phyloP scores from a whole-genome alignment of 352 stramenopile species.

The Phytopythium vexans region DNA sequence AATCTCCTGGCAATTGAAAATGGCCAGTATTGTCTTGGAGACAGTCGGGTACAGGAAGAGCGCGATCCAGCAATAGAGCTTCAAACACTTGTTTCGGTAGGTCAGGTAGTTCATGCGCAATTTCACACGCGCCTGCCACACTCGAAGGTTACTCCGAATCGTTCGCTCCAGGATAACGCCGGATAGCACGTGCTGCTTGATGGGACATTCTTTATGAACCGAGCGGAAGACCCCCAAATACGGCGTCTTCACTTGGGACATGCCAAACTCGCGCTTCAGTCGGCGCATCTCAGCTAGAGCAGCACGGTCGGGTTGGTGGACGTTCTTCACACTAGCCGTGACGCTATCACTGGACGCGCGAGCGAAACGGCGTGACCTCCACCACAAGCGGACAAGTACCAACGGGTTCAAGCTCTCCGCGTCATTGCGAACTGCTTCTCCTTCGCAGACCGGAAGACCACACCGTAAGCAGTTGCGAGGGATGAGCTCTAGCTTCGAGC shows the following conservation, averaged over 20 bases:
- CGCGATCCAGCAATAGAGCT: slow-evolving; percentile 76
- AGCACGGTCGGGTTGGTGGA: slow-evolving; percentile 1
- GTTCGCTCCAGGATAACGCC: slow-evolving; percentile 58
- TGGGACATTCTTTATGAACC: slow-evolving; percentile 44
- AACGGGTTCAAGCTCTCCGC: slow-evolving; percentile 57
- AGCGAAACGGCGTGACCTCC: slow-evolving; percentile 15
- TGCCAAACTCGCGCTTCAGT: slow-evolving; percentile 65
- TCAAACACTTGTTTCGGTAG: slow-evolving; percentile 78
- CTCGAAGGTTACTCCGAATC: slow-evolving; percentile 65
- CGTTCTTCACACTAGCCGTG: background rate
- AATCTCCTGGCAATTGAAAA: slow-evolving; percentile 82
- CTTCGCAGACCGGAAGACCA: slow-evolving; percentile 57
- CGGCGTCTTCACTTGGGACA: slow-evolving; percentile 69
- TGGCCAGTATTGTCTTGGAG: slow-evolving; percentile 72
- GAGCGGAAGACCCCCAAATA: slow-evolving; percentile 66
- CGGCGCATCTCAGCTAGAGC: slow-evolving; percentile 23
- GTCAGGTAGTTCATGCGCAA: slow-evolving; percentile 83
- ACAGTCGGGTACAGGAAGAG: slow-evolving; percentile 75
- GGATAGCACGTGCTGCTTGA: slow-evolving; percentile 39
- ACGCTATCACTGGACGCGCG: background rate
- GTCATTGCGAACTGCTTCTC: slow-evolving; percentile 45
- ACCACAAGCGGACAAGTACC: slow-evolving; percentile 39
- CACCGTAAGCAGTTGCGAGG: slow-evolving; percentile 68
- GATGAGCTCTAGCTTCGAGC: slow-evolving; percentile 58
- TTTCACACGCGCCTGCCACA: slow-evolving; percentile 77